A percentile compares a stretch with the other conserved stretches of the same genome.
Conservation (phyloP, 306 rosid genomes). For the Amphicarpaea edgeworthii region DNA sequence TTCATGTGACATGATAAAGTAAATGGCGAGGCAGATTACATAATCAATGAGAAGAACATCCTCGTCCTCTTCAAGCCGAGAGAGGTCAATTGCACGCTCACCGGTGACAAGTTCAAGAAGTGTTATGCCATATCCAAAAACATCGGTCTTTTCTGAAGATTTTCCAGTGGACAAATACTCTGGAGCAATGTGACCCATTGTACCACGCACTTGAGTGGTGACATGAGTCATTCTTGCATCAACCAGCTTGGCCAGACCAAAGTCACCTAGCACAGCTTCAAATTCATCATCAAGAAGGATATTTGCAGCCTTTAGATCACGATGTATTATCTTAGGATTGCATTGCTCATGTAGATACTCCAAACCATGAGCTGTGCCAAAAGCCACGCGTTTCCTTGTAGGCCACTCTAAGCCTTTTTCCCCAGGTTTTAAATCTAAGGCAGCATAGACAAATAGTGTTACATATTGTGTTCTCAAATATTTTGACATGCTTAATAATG, state of each 20-base stretch:
- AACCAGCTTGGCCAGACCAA: slow-evolving; percentile 82
- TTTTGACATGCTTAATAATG: background rate
- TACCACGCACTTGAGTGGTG: slow-evolving; percentile 95
- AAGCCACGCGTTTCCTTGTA: slow-evolving; percentile 57
- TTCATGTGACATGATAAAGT: background rate
- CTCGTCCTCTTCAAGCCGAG: slow-evolving; percentile 90
- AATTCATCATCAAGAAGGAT: slow-evolving; percentile 84
- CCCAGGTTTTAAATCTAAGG: slow-evolving; percentile 54
- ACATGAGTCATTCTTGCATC: slow-evolving; percentile 83
- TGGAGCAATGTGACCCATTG: slow-evolving; percentile 99
- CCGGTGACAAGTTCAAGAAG: slow-evolving; percentile 95
- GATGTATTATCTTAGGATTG: slow-evolving; percentile 90
- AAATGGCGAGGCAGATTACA: slow-evolving; percentile 51
- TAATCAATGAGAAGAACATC: slow-evolving; percentile 95
- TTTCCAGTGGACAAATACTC: slow-evolving; percentile 93
- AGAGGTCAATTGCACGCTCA: slow-evolving; percentile 87
- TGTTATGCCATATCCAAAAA: slow-evolving; percentile 92
- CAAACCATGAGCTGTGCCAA: slow-evolving; percentile 70
- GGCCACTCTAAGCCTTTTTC: slow-evolving; percentile 64
- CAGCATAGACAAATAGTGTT: slow-evolving; percentile 29
- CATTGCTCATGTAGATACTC: slow-evolving; percentile 93
- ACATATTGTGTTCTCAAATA: slow-evolving; percentile 5
- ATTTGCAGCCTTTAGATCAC: slow-evolving; percentile 95
- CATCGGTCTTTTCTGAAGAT: slow-evolving; percentile 91
- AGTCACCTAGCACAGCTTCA: slow-evolving; percentile 95